Conservation (phyloP, 129 eudicot species). For the Glebionis coronaria region DNA sequence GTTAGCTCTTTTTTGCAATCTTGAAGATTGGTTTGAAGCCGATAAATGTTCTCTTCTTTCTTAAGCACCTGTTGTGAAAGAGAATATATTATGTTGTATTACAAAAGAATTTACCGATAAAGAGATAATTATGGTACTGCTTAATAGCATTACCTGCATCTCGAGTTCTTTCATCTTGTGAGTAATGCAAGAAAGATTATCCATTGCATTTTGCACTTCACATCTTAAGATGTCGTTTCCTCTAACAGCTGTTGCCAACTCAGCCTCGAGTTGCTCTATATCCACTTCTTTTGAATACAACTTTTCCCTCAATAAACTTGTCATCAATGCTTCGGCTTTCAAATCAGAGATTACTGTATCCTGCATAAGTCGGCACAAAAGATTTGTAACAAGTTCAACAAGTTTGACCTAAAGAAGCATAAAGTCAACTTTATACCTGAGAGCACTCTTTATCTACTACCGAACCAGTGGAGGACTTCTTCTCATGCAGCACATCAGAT, state of each 20-base stretch:
- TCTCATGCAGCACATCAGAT: conserved; percentile 54
- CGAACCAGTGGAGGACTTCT: conserved; percentile 35
- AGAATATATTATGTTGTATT: neutral
- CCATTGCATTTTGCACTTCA: conserved; percentile 83
- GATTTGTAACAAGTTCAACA: neutral
- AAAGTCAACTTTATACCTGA: conserved; percentile 51
- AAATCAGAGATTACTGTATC: too few species aligned
- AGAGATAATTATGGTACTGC: neutral
- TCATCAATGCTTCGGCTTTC: too few species aligned
- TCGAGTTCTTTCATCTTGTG: conserved; percentile 95
- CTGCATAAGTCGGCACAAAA: too few species aligned
- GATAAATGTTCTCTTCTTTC: conserved; percentile 75
- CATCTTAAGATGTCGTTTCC: conserved; percentile 67
- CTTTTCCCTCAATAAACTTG: conserved; percentile 63
- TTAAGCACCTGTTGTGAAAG: conserved; percentile 50
- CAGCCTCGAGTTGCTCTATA: conserved; percentile 83
- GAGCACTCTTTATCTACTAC: conserved; percentile 27
- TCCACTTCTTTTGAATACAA: conserved; percentile 66
- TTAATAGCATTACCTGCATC: conserved; percentile 60
- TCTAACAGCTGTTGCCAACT: conserved; percentile 83
- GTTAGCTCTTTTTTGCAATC: conserved; percentile 68
- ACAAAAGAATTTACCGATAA: too few species aligned
- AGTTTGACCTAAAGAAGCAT: conserved; percentile 17
- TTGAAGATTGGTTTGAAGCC: conserved; percentile 61
- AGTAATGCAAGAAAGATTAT: conserved; percentile 57